Evolutionary conservation across 768 basidiomycete genomes (phyloP).

Genomic region (Rhodotorula toruloides): DNA sequence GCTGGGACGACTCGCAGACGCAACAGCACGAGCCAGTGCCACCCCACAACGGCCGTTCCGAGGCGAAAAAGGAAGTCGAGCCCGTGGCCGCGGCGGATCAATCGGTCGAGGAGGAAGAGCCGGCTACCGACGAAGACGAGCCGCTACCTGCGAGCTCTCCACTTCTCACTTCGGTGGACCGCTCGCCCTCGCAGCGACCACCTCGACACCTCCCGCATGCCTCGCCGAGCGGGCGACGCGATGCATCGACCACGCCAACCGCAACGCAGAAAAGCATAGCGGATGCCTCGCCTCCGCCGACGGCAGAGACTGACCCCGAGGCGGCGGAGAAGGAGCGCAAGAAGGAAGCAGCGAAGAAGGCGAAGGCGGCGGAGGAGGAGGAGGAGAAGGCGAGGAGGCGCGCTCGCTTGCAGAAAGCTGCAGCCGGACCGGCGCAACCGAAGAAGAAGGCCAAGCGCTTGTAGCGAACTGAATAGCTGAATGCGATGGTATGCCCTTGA

Average conservation of each 20-base stretch:
- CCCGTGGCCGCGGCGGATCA: not conserved
- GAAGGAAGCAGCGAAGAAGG: not conserved
- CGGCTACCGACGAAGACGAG: slow-evolving; percentile 11
- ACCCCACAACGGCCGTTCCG: not conserved
- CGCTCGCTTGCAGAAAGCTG: not conserved
- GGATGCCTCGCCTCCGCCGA: not conserved
- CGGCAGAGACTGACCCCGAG: not conserved
- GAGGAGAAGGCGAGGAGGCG: not conserved
- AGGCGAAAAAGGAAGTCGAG: not conserved
- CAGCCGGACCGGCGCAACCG: no score
- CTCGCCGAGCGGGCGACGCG: not conserved
- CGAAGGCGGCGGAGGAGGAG: not conserved
- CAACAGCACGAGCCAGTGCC: not conserved
- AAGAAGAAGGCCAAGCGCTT: no score
- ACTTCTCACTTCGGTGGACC: not conserved
- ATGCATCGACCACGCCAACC: not conserved
- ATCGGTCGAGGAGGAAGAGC: slow-evolving; percentile 13
- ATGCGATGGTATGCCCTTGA: no score
- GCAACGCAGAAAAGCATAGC: not conserved
- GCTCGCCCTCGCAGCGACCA: not conserved
- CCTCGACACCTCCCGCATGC: not conserved
- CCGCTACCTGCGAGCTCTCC: not conserved
- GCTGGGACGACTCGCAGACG: slow-evolving; percentile 25
- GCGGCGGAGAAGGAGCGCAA: not conserved
- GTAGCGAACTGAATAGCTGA: no score